Percentiles rank a stretch among this genome's conserved stretches.
phyloP scores from a whole-genome alignment of 306 rosid species.

The Albizia julibrissin region DNA sequence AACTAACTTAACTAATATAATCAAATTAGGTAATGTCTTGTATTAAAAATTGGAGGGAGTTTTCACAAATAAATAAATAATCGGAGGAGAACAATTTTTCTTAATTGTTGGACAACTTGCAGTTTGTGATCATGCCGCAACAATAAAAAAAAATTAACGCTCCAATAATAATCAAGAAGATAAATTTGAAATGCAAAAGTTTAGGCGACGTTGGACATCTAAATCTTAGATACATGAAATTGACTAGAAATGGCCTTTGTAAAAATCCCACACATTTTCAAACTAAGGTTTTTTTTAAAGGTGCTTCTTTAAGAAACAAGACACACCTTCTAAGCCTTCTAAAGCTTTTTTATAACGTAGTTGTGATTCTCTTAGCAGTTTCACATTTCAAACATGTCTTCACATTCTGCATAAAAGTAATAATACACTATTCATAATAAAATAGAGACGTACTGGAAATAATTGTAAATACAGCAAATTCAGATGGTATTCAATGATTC shows the following conservation, averaged over 20 bases:
- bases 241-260: no score
- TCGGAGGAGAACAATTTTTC: no score
- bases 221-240: no score
- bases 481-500: background rate
- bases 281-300: background rate
- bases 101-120: no score
- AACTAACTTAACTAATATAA: no score
- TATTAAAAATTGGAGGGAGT: no score
- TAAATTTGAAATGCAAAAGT: background rate
- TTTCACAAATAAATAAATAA: no score
- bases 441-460: background rate
- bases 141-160: background rate
- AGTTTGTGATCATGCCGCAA: background rate
- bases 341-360: conserved; percentile 64
- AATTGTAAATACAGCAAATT: background rate
- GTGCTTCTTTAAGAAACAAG: conserved; percentile 12
- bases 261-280: background rate
- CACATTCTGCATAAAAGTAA: conserved; percentile 63
- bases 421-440: background rate
- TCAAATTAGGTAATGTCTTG: no score
- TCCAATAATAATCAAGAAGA: background rate
- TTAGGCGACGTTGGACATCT: background rate
- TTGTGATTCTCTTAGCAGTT: conserved; percentile 75
- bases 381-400: conserved; percentile 93
- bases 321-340: conserved; percentile 64